Conservation (phyloP, 2,329 filamentous ascomycete species). For the Coleophoma crateriformis region DNA sequence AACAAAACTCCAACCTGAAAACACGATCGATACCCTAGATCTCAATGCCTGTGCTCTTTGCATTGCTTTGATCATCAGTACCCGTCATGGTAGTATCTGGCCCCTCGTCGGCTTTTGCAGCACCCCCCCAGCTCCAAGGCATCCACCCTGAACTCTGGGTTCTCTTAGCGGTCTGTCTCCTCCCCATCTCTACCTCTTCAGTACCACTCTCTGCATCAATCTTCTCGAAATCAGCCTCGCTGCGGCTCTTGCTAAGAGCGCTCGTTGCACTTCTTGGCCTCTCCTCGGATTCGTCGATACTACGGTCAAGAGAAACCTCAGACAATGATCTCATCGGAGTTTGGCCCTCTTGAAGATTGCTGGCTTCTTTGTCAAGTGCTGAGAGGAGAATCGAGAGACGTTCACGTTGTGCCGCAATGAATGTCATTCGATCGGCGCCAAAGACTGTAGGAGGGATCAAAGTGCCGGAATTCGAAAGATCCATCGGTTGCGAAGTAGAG, state of each 20-base stretch:
- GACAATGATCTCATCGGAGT: slow-evolving; percentile 11
- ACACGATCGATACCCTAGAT: not conserved
- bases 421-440: slow-evolving; percentile 63
- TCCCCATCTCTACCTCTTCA: slow-evolving; percentile 40
- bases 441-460: slow-evolving; percentile 68
- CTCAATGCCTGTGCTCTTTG: slow-evolving; percentile 2
- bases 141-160: slow-evolving; percentile 33
- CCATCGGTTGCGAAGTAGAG: slow-evolving; percentile 22
- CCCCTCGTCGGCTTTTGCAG: slow-evolving; percentile 7
- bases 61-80: not conserved
- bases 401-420: slow-evolving; percentile 75
- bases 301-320: slow-evolving; percentile 22
- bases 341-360: slow-evolving; percentile 44
- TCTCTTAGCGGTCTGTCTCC: slow-evolving; percentile 23
- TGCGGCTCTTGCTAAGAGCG: slow-evolving; percentile 72
- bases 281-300: slow-evolving; percentile 16
- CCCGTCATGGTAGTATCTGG: not conserved
- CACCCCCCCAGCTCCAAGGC: slow-evolving; percentile 40
- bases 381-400: slow-evolving; percentile 67
- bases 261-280: slow-evolving; percentile 29
- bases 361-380: slow-evolving; percentile 75
- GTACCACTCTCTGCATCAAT: slow-evolving; percentile 69
- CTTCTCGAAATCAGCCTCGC: slow-evolving; percentile 85
- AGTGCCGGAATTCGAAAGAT: slow-evolving; percentile 51
- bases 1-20: too few species aligned